Conservation (phyloP, 2,329 filamentous ascomycete genomes). For the Cladosporium cucumerinum region DNA sequence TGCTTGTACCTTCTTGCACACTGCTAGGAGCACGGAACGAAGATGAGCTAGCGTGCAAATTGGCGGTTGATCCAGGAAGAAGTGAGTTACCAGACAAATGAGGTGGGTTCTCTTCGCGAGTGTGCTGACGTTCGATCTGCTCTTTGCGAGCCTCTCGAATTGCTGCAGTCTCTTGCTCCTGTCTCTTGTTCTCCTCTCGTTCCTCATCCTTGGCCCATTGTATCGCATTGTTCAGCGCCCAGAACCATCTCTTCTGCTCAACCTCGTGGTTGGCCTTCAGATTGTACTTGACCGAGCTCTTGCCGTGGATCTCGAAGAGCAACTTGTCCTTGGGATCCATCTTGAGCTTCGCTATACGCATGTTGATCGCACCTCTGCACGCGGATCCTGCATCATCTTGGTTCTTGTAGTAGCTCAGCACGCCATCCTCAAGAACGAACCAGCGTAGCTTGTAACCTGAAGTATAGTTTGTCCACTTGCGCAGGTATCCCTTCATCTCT, state of each 20-base stretch:
- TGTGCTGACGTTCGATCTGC: constrained; percentile 53
- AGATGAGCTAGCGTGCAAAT: constrained; percentile 43
- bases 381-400: constrained; percentile 96
- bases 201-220: constrained; percentile 98
- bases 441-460: constrained; percentile 94
- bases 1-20: constrained; percentile 54
- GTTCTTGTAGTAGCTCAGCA: constrained; percentile 98
- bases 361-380: constrained; percentile 96
- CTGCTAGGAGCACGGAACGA: constrained; percentile 40
- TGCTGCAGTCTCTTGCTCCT: constrained; percentile 69
- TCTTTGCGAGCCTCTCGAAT: constrained; percentile 77
- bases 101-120: constrained; percentile 28
- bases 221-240: constrained; percentile 97
- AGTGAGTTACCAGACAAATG: constrained; percentile 23
- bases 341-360: constrained; percentile 89
- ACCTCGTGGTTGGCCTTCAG: constrained; percentile 97
- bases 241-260: constrained; percentile 98
- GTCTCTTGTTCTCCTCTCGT: constrained; percentile 78
- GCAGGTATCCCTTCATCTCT: constrained; percentile 98
- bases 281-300: constrained; percentile 97
- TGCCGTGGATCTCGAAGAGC: constrained; percentile 95
- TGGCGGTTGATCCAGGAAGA: constrained; percentile 45
- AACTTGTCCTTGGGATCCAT: constrained; percentile 98
- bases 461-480: constrained; percentile 99
- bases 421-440: constrained; percentile 97